Conservation (phyloP, 108 stramenopile species). For the Bacterosira constricta region DNA sequence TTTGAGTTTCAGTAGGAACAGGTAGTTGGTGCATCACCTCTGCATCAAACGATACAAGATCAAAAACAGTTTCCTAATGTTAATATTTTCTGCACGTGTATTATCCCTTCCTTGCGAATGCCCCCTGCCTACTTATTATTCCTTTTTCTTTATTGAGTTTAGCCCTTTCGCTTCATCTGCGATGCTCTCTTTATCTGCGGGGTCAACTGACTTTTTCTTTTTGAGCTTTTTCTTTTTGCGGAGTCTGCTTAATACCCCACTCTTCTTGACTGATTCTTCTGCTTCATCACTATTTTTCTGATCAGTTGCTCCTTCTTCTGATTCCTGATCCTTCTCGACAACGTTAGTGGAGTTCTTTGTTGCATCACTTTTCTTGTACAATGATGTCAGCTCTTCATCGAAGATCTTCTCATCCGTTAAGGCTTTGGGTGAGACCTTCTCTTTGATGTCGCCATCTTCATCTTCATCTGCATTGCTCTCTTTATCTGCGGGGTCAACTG, state of each 20-base stretch:
- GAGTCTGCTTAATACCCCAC: not conserved
- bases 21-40: too few relatives aligned
- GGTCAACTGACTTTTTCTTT: not conserved
- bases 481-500: not conserved
- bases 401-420: not conserved
- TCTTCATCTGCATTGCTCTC: not conserved
- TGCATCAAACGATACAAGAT: too few relatives aligned
- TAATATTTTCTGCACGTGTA: too few relatives aligned
- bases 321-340: not conserved
- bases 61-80: too few relatives aligned
- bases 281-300: not conserved
- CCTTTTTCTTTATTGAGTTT: too few relatives aligned
- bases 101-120: too few relatives aligned
- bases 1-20: too few relatives aligned
- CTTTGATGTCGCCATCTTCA: conserved; percentile 21
- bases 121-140: too few relatives aligned
- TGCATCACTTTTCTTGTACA: conserved; percentile 1
- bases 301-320: not conserved
- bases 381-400: not conserved
- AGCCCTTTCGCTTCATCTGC: not conserved
- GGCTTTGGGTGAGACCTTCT: conserved; percentile 27
- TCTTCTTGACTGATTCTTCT: not conserved
- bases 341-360: not conserved
- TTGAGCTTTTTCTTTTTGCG: not conserved
- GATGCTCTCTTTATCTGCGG: not conserved